These are phyloP conservation scores for Rhodofomes roseus DNA, from an alignment of 1,284 basidiomycete species.

Conservation along the genomic window DNA sequence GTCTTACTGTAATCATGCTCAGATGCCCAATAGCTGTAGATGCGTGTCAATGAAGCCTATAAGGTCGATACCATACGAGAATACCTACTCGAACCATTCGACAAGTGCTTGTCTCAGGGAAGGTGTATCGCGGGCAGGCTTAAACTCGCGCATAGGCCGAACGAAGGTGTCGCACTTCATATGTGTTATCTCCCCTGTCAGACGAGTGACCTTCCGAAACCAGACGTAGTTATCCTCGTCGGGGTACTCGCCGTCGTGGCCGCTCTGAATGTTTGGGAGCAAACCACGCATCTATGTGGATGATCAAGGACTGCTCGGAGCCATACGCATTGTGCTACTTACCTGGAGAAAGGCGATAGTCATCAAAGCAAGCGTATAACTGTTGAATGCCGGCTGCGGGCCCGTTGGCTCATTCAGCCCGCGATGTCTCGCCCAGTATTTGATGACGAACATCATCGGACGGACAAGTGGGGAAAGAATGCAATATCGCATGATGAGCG, in stretches of 20 bases:
- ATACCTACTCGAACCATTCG: slow-evolving; percentile 44
- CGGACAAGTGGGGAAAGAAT: slow-evolving; percentile 37
- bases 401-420: slow-evolving; percentile 43
- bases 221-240: slow-evolving; percentile 32
- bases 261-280: slow-evolving; percentile 49
- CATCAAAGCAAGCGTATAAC: slow-evolving; percentile 58
- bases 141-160: neutral
- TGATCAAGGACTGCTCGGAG: neutral
- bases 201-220: slow-evolving; percentile 25
- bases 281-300: slow-evolving; percentile 30
- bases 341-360: slow-evolving; percentile 55
- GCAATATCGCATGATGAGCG: slow-evolving; percentile 46
- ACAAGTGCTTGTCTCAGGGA: slow-evolving; percentile 28
- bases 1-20: slow-evolving; percentile 32
- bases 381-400: slow-evolving; percentile 39
- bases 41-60: neutral
- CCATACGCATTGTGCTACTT: slow-evolving; percentile 4
- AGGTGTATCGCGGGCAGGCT: slow-evolving; percentile 1
- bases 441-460: slow-evolving; percentile 41
- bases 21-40: slow-evolving; percentile 8
- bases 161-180: slow-evolving; percentile 22
- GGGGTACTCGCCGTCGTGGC: slow-evolving; percentile 20
- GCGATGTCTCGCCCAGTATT: slow-evolving; percentile 50
- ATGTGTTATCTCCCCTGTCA: neutral
- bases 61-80: neutral